Percentiles rank a stretch among this genome's conserved stretches.
phyloP scores from a whole-genome alignment of 352 stramenopile species.

The Globisporangium rhizosaccharum region DNA sequence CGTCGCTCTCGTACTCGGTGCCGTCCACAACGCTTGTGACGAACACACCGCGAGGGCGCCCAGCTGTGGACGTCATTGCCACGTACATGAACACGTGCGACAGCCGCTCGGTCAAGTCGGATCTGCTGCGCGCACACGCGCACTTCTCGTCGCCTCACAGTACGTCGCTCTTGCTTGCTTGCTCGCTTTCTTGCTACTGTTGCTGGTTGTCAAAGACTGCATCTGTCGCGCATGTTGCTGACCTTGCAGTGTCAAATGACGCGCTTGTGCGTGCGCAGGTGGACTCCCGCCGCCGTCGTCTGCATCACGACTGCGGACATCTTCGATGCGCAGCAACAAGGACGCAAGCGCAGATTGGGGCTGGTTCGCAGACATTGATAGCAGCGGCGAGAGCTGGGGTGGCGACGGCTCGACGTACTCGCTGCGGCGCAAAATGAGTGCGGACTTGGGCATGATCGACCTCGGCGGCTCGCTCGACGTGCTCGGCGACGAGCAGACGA shows the following conservation, averaged over 20 bases:
- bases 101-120: constrained; percentile 66
- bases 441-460: constrained; percentile 67
- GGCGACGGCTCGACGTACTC: constrained; percentile 63
- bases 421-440: constrained; percentile 58
- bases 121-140: constrained; percentile 68
- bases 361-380: constrained; percentile 87
- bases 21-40: constrained; percentile 45
- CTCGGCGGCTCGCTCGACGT: constrained; percentile 58
- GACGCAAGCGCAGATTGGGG: constrained; percentile 82
- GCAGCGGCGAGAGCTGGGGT: constrained; percentile 76
- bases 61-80: constrained; percentile 79
- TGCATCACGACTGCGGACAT: constrained; percentile 20
- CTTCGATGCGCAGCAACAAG: constrained; percentile 30
- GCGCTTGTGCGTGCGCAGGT: constrained; percentile 13
- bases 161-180: constrained; percentile 14
- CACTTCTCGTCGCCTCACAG: constrained; percentile 72
- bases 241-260: neutral
- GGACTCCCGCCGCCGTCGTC: constrained; percentile 48
- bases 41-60: constrained; percentile 62
- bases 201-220: constrained; percentile 18
- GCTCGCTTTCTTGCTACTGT: constrained; percentile 1
- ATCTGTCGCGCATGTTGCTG: constrained; percentile 7
- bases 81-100: constrained; percentile 89
- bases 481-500: constrained; percentile 78
- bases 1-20: constrained; percentile 71